Percentiles rank a stretch among this genome's conserved stretches.
Evolutionary conservation across 208 protist genomes (phyloP).

Genomic region (Perkinsela sp.): DNA sequence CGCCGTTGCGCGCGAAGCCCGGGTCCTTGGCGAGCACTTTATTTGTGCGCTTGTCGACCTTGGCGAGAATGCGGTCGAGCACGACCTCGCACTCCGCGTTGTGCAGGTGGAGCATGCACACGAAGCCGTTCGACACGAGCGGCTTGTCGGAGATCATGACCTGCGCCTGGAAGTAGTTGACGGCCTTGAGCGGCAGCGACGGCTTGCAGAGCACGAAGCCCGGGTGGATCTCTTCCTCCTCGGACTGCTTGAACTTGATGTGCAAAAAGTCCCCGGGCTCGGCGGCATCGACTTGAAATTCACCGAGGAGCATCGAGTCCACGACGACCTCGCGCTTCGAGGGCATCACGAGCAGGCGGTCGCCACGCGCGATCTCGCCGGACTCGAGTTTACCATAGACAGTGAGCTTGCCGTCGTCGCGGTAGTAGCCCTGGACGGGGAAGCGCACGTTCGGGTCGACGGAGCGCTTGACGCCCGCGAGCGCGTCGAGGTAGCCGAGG

Average conservation of each 20-base stretch:
- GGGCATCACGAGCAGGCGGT: conserved; percentile 56
- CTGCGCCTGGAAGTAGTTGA: conserved; percentile 72
- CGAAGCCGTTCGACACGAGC: conserved; percentile 73
- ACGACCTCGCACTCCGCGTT: conserved; percentile 66
- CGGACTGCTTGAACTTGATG: conserved; percentile 53
- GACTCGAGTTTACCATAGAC: conserved; percentile 80
- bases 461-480: conserved; percentile 44
- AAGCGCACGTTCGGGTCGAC: conserved; percentile 60
- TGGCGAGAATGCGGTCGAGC: conserved; percentile 56
- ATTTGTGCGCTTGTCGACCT: conserved; percentile 68
- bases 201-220: conserved; percentile 67
- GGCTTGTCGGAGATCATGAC: conserved; percentile 75
- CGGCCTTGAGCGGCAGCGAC: conserved; percentile 31
- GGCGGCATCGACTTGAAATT: conserved; percentile 53
- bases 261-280: conserved; percentile 71
- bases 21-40: conserved; percentile 64
- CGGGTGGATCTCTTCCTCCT: conserved; percentile 41
- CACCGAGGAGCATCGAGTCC: conserved; percentile 57
- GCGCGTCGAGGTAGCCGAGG: conserved; percentile 56
- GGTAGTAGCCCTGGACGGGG: conserved; percentile 74
- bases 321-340: conserved; percentile 30
- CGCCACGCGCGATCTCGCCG: conserved; percentile 51
- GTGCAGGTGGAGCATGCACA: conserved; percentile 77
- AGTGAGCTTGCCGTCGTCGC: conserved; percentile 70
- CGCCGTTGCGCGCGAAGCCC: conserved; percentile 64